Percentiles rank a stretch among this genome's conserved stretches.
Evolutionary conservation across 2,329 filamentous ascomycete species (phyloP).

Genomic region (Diaporthe ampelina): DNA sequence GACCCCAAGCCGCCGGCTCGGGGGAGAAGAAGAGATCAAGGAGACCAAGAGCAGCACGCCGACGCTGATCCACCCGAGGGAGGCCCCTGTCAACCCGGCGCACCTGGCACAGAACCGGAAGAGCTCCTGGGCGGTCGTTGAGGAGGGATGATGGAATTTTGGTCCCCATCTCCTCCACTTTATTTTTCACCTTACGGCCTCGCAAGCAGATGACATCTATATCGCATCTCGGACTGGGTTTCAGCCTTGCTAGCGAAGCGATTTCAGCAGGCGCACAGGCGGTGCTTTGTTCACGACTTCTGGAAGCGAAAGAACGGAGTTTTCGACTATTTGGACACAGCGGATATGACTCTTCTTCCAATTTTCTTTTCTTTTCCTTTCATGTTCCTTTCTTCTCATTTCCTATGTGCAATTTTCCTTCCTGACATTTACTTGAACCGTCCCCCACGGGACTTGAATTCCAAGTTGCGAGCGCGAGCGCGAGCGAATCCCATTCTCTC

Average conservation of each 20-base stretch:
- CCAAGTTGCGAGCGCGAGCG: not conserved
- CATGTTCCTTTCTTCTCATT: not conserved
- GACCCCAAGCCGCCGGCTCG: conserved; percentile 43
- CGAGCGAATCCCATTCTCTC: not conserved
- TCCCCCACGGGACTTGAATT: not conserved
- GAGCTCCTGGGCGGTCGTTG: conserved; percentile 68
- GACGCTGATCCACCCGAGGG: conserved; percentile 57
- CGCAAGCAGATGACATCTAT: not conserved
- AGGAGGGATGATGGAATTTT: conserved; percentile 54
- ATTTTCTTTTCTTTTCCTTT: not conserved
- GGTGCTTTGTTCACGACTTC: conserved; percentile 24
- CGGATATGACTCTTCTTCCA: conserved; percentile 7
- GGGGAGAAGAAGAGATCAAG: conserved; percentile 52
- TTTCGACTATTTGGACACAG: conserved; percentile 39
- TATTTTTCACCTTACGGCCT: not conserved
- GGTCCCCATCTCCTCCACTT: not conserved
- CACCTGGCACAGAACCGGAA: conserved; percentile 59
- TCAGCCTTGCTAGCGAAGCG: conserved; percentile 12
- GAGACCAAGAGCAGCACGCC: conserved; percentile 61
- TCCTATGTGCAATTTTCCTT: conserved; percentile 1
- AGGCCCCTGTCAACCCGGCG: conserved; percentile 45
- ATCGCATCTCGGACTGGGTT: not conserved
- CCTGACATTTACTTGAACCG: not conserved
- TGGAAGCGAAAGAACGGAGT: conserved; percentile 26
- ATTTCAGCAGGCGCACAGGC: conserved; percentile 8